Conservation (phyloP, 1,284 basidiomycete genomes). For the Ustilago trichophora region DNA sequence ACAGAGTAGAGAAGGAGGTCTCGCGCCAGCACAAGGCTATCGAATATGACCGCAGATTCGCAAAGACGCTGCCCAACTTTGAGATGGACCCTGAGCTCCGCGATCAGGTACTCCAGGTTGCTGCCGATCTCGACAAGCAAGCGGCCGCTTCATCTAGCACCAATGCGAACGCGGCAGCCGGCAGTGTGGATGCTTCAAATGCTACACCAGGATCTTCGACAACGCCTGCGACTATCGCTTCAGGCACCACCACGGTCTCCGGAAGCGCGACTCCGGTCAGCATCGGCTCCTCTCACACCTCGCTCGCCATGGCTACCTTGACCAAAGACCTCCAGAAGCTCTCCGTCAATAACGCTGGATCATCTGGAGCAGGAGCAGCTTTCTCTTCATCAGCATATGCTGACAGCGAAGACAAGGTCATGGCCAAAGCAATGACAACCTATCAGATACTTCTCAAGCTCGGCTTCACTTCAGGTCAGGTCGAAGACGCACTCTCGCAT, state of each 20-base stretch:
- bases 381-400: constrained; percentile 18
- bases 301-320: constrained; percentile 40
- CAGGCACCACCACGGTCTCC: constrained; percentile 18
- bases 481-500: constrained; percentile 76
- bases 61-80: constrained; percentile 75
- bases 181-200: not conserved
- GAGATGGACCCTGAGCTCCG: constrained; percentile 74
- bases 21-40: constrained; percentile 76
- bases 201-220: constrained; percentile 6
- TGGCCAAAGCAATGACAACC: constrained; percentile 78
- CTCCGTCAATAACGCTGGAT: constrained; percentile 13
- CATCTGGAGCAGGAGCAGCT: no score
- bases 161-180: not conserved
- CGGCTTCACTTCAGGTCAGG: constrained; percentile 79
- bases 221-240: constrained; percentile 21
- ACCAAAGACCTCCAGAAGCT: constrained; percentile 43
- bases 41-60: constrained; percentile 82
- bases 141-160: constrained; percentile 62
- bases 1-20: constrained; percentile 89
- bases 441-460: constrained; percentile 84
- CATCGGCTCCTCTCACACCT: constrained; percentile 27
- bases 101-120: constrained; percentile 74
- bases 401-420: constrained; percentile 70
- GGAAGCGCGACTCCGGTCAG: constrained; percentile 40
- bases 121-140: constrained; percentile 65